Evolutionary conservation across 441 rosid genomes (phyloP), one percentile per base, ranked within the genome.

Genomic region (Adansonia madagascariensis): DNA sequence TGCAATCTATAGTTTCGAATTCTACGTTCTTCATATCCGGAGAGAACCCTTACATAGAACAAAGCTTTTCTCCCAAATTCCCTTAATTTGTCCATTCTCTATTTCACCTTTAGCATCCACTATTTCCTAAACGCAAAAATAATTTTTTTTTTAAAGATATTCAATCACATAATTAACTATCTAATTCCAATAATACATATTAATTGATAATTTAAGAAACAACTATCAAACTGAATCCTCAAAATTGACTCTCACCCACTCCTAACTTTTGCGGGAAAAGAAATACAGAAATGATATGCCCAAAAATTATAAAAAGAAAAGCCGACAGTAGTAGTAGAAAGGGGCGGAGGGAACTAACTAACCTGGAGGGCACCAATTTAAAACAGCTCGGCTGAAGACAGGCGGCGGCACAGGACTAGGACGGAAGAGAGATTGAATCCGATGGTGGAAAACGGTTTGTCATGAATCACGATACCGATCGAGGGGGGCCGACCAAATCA

Each of bases 1-100:
- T 87, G 88, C 85, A 95, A 82, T 78, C 99, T 87, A 77, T 86
- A 89, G 66, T 85, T 86, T 35, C 97, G 90, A 71, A 93, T 92
- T 84, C 89, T 83, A 66, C 93, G 84, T 80, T 93, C 95, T 84
- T 93, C 99, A 75, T 93, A 95, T 1, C 99, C 98, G 44, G 98
- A 95, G 76, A 95, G 91, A 65, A 93, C 95, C 86, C 94, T 92
- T 15, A 76, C 91, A 73, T 92, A 95, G 81, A 95, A 93, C 79
- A 90, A 50, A 18, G 94, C 94, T 77, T 85, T 91, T 80, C 95
- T 89, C 75, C 99, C 98, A 80, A 91, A 91, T 78, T 95, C 92
- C 60, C 92, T 12, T 39, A 95, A 79, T 86, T 88, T 95, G 41
- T 85, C 84, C 98, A 95, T 94, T 73, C 72, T 77, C 78, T 79